These are phyloP conservation scores for Actinomucor elegans DNA, from an alignment of 371 early-diverging fungal genomes.

Conservation along the genomic window DNA sequence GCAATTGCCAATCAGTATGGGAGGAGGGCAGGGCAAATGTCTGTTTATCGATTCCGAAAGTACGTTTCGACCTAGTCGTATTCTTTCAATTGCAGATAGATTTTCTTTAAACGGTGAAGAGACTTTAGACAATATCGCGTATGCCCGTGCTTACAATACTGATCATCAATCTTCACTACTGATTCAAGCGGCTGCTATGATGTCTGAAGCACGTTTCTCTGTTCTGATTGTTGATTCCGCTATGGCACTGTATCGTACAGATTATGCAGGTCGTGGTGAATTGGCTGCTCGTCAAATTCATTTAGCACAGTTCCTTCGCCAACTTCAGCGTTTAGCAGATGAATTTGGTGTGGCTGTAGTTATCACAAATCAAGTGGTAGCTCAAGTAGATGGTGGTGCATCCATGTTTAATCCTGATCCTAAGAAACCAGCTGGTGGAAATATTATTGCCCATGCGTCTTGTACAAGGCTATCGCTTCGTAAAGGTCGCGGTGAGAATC, in stretches of 20 bases:
- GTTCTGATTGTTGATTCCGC: slow-evolving; percentile 97
- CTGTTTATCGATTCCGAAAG: slow-evolving; percentile 99
- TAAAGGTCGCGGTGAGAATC: slow-evolving; percentile 82
- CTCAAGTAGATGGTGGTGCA: slow-evolving; percentile 94
- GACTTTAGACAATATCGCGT: slow-evolving; percentile 94
- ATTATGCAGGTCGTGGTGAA: slow-evolving; percentile 97
- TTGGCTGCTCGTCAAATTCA: slow-evolving; percentile 97
- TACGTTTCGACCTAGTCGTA: slow-evolving; percentile 95
- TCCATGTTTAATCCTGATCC: slow-evolving; percentile 94
- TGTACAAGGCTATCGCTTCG: slow-evolving; percentile 79
- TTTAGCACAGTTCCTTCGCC: slow-evolving; percentile 91
- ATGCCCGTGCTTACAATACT: slow-evolving; percentile 96
- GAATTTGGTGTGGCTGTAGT: slow-evolving; percentile 98
- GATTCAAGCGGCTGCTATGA: slow-evolving; percentile 93
- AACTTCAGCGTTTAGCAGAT: slow-evolving; percentile 91
- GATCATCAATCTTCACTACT: slow-evolving; percentile 96
- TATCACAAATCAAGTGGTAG: slow-evolving; percentile 99
- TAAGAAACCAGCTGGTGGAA: slow-evolving; percentile 98
- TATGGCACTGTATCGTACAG: slow-evolving; percentile 96
- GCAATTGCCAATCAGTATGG: slow-evolving; percentile 86
- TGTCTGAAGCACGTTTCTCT: slow-evolving; percentile 89
- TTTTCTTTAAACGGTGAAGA: slow-evolving; percentile 87
- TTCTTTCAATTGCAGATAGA: slow-evolving; percentile 86
- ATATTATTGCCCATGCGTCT: slow-evolving; percentile 98
- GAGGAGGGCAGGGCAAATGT: slow-evolving; percentile 96